These are phyloP conservation scores for Pneumocystis sp. DNA, from an alignment of 1,139 yeast genomes.

Conservation along the genomic window DNA sequence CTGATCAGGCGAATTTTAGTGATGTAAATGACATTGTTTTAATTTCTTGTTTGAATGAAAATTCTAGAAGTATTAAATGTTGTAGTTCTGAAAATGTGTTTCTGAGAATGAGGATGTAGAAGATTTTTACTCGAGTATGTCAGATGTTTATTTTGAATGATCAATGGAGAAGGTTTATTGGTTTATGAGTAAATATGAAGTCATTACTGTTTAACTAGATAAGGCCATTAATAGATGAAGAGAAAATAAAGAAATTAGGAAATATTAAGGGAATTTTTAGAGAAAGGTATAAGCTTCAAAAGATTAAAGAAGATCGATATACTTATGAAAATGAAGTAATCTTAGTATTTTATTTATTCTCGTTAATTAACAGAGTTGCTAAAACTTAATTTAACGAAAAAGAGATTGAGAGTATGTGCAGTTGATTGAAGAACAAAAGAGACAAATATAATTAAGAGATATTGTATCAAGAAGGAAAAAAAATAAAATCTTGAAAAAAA, in stretches of 20 bases:
- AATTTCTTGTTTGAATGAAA: background rate
- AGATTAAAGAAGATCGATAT: conserved; percentile 9
- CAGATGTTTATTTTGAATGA: conserved; percentile 14
- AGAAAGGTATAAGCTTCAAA: conserved; percentile 17
- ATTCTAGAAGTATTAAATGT: conserved; percentile 15
- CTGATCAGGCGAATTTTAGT: background rate
- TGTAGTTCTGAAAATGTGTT: conserved; percentile 14
- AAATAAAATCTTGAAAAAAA: conserved; percentile 24
- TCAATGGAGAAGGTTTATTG: conserved; percentile 13
- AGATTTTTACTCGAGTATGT: conserved; percentile 13
- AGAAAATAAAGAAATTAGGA: conserved; percentile 21
- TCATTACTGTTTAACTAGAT: background rate
- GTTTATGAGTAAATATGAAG: background rate
- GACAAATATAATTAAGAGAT: conserved; percentile 23
- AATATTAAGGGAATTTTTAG: conserved; percentile 21
- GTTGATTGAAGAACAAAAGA: conserved; percentile 23
- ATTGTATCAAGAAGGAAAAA: conserved; percentile 24
- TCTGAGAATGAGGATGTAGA: conserved; percentile 13
- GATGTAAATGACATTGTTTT: background rate
- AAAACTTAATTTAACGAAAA: conserved; percentile 23
- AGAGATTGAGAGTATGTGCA: conserved; percentile 21
- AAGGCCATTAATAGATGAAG: conserved; percentile 21
- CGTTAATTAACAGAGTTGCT: conserved; percentile 10
- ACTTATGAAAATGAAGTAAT: conserved; percentile 7
- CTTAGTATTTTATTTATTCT: background rate